Conservation (phyloP, 169 alveolate genomes). For the Cryptosporidium baileyi region DNA sequence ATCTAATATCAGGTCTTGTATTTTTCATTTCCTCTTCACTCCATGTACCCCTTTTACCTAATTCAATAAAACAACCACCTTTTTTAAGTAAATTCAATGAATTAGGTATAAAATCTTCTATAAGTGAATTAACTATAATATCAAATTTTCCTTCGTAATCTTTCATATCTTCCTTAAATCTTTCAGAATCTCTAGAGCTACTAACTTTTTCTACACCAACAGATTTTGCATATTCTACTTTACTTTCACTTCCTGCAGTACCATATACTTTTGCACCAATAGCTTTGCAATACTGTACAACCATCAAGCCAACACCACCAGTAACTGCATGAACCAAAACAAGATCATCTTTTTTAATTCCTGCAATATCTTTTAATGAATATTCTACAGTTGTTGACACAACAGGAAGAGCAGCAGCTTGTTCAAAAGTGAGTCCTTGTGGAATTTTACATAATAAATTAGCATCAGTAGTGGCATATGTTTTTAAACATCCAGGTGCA, state of each 20-base stretch:
- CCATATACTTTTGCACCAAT: conserved; percentile 78
- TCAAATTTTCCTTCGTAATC: conserved; percentile 63
- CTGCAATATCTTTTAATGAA: conserved; percentile 39
- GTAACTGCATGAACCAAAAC: conserved; percentile 76
- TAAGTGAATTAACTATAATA: conserved; percentile 75
- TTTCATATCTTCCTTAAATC: conserved; percentile 71
- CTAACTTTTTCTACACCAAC: conserved; percentile 71
- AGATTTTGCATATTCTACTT: conserved; percentile 70
- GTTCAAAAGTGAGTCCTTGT: conserved; percentile 71
- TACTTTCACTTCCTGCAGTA: conserved; percentile 75
- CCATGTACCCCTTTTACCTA: conserved; percentile 77
- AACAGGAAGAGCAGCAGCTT: conserved; percentile 77
- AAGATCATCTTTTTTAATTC: conserved; percentile 1
- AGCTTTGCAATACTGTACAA: conserved; percentile 75
- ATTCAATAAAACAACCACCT: conserved; percentile 76
- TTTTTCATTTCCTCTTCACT: conserved; percentile 60
- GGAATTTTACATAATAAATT: conserved; percentile 65
- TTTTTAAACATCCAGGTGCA: conserved; percentile 76
- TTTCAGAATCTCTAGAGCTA: conserved; percentile 72
- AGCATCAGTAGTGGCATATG: conserved; percentile 61
- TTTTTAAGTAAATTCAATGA: conserved; percentile 54
- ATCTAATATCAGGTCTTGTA: conserved; percentile 71
- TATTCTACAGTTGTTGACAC: conserved; percentile 76
- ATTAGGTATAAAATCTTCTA: conserved; percentile 68
- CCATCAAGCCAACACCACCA: conserved; percentile 79